Conservation (phyloP, 768 basidiomycete genomes). For the Collybia mongolica region DNA sequence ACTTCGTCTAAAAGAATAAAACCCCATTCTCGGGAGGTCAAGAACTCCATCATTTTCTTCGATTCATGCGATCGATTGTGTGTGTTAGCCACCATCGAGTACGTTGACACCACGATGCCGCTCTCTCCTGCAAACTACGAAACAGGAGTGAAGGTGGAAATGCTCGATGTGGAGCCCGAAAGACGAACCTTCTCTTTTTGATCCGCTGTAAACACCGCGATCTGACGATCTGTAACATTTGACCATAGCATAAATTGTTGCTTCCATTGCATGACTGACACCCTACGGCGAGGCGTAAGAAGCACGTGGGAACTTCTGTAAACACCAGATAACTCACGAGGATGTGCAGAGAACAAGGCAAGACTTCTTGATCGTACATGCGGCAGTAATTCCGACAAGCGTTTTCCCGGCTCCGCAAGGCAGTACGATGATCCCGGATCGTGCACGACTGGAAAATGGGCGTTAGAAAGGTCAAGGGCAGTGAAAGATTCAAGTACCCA, state of each 20-base stretch:
- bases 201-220: conserved; percentile 96
- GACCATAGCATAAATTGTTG: conserved; percentile 99
- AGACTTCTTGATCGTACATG: conserved; percentile 99
- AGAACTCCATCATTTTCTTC: conserved; percentile 99
- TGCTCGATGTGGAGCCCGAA: neutral
- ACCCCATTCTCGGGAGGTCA: conserved; percentile 98
- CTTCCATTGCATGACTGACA: conserved; percentile 98
- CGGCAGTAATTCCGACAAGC: conserved; percentile 98
- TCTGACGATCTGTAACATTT: conserved; percentile 94
- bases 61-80: conserved; percentile 98
- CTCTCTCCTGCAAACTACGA: conserved; percentile 91
- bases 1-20: conserved; percentile 98
- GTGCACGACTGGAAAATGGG: conserved; percentile 70
- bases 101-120: conserved; percentile 97
- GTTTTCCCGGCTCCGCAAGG: conserved; percentile 99
- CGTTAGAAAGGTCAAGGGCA: conserved; percentile 5
- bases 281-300: conserved; percentile 37
- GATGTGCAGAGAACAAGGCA: conserved; percentile 97
- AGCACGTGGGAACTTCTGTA: conserved; percentile 8
- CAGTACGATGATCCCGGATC: conserved; percentile 96
- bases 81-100: conserved; percentile 99
- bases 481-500: conserved; percentile 53
- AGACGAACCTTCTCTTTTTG: conserved; percentile 88
- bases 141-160: conserved; percentile 8
- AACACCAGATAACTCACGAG: conserved; percentile 59